phyloP scores from a whole-genome alignment of 75 land plant species.

The Chamaecyparis obtusa region DNA sequence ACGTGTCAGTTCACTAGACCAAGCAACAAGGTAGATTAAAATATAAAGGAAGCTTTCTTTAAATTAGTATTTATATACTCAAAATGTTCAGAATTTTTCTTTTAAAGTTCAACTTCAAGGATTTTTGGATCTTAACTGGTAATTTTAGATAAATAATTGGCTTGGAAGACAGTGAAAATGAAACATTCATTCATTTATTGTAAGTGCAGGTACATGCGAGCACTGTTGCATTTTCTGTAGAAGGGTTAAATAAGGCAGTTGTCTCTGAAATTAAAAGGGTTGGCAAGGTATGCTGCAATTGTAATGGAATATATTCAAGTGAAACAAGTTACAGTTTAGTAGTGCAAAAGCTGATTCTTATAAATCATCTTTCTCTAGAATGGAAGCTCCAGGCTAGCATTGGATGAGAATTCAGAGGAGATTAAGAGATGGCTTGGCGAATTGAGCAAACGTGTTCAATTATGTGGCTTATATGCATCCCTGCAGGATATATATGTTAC shows the following conservation, averaged over 20 bases:
- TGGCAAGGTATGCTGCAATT: slow-evolving; percentile 21
- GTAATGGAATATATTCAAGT: not conserved
- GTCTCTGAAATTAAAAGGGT: slow-evolving; percentile 18
- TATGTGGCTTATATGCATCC: slow-evolving; percentile 38
- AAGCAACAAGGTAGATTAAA: not conserved
- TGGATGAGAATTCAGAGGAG: slow-evolving; percentile 16
- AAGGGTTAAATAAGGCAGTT: slow-evolving; percentile 33
- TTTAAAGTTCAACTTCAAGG: not conserved
- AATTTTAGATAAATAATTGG: not conserved
- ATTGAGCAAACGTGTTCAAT: slow-evolving; percentile 25
- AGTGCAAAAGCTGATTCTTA: not conserved
- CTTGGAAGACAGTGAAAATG: not conserved
- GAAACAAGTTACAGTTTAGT: not conserved
- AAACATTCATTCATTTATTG: not conserved
- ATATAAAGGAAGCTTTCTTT: not conserved
- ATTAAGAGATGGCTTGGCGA: slow-evolving; percentile 24
- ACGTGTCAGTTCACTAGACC: not conserved
- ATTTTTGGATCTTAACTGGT: not conserved
- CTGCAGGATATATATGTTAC: slow-evolving; percentile 32
- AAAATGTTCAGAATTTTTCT: not conserved
- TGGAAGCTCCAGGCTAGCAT: not conserved
- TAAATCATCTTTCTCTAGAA: not conserved
- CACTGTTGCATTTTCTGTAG: slow-evolving; percentile 26
- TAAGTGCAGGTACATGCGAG: slow-evolving; percentile 25
- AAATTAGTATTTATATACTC: not conserved